A percentile compares a stretch with the other conserved stretches of the same genome.
These are phyloP conservation scores for Cladosporium austrohemisphaericum DNA, from an alignment of 2,329 filamentous ascomycete species.

Conservation along the genomic window DNA sequence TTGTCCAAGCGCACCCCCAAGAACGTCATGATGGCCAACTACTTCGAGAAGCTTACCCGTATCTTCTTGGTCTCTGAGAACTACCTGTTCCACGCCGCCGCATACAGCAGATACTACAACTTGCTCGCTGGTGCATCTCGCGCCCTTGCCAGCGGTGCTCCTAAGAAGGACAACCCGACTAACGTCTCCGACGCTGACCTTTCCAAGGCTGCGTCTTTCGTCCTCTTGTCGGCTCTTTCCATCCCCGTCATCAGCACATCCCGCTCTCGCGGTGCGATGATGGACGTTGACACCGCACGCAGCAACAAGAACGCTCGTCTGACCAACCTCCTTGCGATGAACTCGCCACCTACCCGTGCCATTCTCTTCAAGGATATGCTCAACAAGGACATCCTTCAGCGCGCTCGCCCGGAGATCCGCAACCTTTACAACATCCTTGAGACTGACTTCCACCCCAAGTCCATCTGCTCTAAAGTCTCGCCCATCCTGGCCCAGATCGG, in stretches of 20 bases:
- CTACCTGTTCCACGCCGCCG: constrained; percentile 97
- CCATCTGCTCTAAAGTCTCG: constrained; percentile 98
- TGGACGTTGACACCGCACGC: constrained; percentile 92
- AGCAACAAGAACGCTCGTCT: constrained; percentile 99
- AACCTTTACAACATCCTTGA: constrained; percentile 98
- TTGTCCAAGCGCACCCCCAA: constrained; percentile 97
- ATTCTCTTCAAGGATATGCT: constrained; percentile 93
- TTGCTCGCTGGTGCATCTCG: constrained; percentile 86
- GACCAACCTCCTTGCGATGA: constrained; percentile 93
- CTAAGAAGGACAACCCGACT: constrained; percentile 91
- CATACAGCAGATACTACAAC: constrained; percentile 97
- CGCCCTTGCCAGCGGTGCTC: constrained; percentile 74
- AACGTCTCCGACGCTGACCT: constrained; percentile 79
- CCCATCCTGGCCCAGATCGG: constrained; percentile 93
- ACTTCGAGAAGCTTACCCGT: constrained; percentile 97
- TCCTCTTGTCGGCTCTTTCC: constrained; percentile 89
- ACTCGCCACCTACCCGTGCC: constrained; percentile 78
- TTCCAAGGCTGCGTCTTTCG: constrained; percentile 91
- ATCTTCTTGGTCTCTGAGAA: constrained; percentile 99
- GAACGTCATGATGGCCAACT: constrained; percentile 99
- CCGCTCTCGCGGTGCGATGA: constrained; percentile 87
- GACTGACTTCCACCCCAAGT: constrained; percentile 97
- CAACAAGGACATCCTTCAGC: constrained; percentile 90
- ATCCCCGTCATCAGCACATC: constrained; percentile 99
- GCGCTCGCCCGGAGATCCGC: constrained; percentile 88